Conservation (phyloP, 2,329 filamentous ascomycete genomes). For the Geosmithia morbida region DNA sequence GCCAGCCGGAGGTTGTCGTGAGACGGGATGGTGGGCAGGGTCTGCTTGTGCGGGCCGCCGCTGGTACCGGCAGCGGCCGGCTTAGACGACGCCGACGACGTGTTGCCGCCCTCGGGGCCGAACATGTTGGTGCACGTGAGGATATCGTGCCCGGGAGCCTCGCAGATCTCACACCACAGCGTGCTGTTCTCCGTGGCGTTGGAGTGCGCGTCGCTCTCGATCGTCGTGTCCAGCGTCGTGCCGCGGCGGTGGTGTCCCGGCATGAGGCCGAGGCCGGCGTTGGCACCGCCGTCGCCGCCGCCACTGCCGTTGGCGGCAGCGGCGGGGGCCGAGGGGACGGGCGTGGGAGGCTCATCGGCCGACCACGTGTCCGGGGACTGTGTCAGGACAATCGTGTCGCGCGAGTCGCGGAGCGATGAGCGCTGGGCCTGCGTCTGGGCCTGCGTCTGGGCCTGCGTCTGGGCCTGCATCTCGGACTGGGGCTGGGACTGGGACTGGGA, state of each 20-base stretch:
- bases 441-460: background rate
- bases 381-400: constrained; percentile 47
- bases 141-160: constrained; percentile 83
- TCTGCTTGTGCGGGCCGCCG: background rate
- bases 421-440: constrained; percentile 17
- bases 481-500: background rate
- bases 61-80: constrained; percentile 6
- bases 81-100: constrained; percentile 8
- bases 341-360: constrained; percentile 27
- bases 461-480: constrained; percentile 1
- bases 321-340: background rate
- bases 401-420: constrained; percentile 50
- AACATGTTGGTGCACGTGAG: constrained; percentile 90
- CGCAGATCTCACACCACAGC: constrained; percentile 92
- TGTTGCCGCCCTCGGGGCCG: constrained; percentile 27
- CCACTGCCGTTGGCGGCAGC: no score
- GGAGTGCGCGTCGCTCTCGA: constrained; percentile 55
- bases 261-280: background rate
- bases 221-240: constrained; percentile 49
- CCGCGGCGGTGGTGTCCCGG: background rate
- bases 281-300: constrained; percentile 23
- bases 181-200: constrained; percentile 57
- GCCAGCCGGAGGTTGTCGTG: background rate
- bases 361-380: constrained; percentile 31
- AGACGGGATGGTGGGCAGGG: background rate